A percentile compares a stretch with the other conserved stretches of the same genome.
These are phyloP conservation scores for Drechslerella stenobrocha DNA, from an alignment of 2,329 filamentous ascomycete genomes.

Conservation along the genomic window DNA sequence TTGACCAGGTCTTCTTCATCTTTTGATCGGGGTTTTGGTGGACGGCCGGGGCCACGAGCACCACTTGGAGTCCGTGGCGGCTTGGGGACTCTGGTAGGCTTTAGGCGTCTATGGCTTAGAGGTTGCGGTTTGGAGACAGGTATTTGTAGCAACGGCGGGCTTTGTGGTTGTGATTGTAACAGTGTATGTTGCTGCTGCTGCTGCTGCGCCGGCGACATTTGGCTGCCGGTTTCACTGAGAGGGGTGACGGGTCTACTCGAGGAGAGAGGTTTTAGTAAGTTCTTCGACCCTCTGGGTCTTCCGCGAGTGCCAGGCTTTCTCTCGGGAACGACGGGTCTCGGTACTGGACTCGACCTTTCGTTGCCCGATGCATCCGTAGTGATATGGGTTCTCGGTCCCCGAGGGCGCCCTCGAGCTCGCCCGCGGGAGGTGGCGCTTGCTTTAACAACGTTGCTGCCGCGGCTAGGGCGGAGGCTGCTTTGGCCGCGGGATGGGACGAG, in stretches of 20 bases:
- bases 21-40: slow-evolving; percentile 17
- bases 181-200: not conserved
- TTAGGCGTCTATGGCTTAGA: slow-evolving; percentile 7
- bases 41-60: slow-evolving; percentile 41
- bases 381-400: slow-evolving; percentile 15
- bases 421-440: slow-evolving; percentile 6
- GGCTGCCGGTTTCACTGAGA: not conserved
- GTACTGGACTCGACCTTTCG: slow-evolving; percentile 5
- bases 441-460: slow-evolving; percentile 31
- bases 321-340: not conserved
- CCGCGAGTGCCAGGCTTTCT: slow-evolving; percentile 14
- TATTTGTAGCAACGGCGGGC: no score
- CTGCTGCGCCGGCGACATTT: not conserved
- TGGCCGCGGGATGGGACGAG: slow-evolving; percentile 31
- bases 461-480: slow-evolving; percentile 1
- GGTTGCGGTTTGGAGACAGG: not conserved
- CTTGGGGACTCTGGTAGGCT: slow-evolving; percentile 30
- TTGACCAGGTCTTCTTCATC: slow-evolving; percentile 35
- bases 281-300: slow-evolving; percentile 37
- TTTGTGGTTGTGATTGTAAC: not conserved
- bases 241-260: slow-evolving; percentile 16
- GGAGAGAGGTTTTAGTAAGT: slow-evolving; percentile 6
- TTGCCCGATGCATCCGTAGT: slow-evolving; percentile 18
- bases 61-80: slow-evolving; percentile 20
- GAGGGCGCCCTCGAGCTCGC: slow-evolving; percentile 26